Evolutionary conservation across 2,329 filamentous ascomycete species (phyloP).

Genomic region (Conoideocrella luteorostrata): DNA sequence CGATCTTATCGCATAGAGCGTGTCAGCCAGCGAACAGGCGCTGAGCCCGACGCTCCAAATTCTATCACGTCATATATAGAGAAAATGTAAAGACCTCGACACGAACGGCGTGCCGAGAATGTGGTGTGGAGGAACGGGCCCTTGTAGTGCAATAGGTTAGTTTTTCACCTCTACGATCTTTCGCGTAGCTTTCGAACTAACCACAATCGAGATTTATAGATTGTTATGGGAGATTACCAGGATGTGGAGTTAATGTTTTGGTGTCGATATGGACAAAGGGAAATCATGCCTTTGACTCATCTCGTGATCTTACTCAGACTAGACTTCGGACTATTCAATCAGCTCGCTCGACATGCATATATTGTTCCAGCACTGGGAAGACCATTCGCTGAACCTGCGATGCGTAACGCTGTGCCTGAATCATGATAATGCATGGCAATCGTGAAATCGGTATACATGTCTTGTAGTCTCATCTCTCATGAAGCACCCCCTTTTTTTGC

Average conservation of each 20-base stretch:
- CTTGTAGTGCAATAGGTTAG: slow-evolving; percentile 10
- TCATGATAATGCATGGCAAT: neutral
- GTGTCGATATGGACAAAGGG: neutral
- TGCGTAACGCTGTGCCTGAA: neutral
- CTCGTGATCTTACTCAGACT: too few relatives aligned
- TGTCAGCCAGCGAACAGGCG: too few relatives aligned
- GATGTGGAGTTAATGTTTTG: too few relatives aligned
- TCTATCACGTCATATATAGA: too few relatives aligned
- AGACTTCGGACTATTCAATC: too few relatives aligned
- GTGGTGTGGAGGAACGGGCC: slow-evolving; percentile 14
- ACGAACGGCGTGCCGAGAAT: slow-evolving; percentile 1
- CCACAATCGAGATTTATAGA: neutral
- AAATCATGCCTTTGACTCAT: too few relatives aligned
- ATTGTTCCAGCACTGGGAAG: too few relatives aligned
- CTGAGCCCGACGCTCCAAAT: too few relatives aligned
- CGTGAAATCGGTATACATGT: too few relatives aligned
- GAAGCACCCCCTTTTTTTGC: neutral
- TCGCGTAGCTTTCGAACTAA: neutral
- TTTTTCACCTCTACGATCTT: neutral
- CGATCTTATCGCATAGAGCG: slow-evolving; percentile 48
- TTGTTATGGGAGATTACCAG: too few relatives aligned
- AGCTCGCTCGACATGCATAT: too few relatives aligned
- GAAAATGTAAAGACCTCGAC: neutral
- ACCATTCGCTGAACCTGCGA: neutral
- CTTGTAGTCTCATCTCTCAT: too few relatives aligned